Percentiles rank a stretch among this genome's conserved stretches.
These are phyloP conservation scores for Naegleria lovaniensis DNA, from an alignment of 208 protist genomes.

Conservation along the genomic window DNA sequence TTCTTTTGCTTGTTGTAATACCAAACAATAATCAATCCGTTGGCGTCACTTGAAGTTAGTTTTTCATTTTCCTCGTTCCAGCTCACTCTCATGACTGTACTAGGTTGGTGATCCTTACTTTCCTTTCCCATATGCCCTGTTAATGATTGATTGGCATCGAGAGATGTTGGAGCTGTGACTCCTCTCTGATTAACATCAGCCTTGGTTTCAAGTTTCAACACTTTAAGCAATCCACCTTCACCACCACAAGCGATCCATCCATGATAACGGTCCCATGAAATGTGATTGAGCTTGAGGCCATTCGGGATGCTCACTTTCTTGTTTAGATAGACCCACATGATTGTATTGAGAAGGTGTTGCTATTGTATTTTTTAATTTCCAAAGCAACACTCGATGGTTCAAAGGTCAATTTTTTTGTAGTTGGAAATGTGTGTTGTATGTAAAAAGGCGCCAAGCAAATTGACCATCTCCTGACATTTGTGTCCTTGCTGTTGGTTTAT, in stretches of 20 bases:
- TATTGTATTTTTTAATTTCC: too few relatives aligned
- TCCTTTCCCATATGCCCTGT: slow-evolving; percentile 76
- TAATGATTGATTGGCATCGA: slow-evolving; percentile 89
- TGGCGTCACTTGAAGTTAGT: slow-evolving; percentile 84
- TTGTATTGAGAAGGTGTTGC: too few relatives aligned
- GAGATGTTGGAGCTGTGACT: slow-evolving; percentile 59
- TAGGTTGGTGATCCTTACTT: slow-evolving; percentile 25
- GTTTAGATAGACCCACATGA: slow-evolving; percentile 87
- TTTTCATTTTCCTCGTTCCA: slow-evolving; percentile 93
- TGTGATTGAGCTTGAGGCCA: slow-evolving; percentile 63
- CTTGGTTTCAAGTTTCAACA: slow-evolving; percentile 81
- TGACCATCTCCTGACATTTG: too few relatives aligned
- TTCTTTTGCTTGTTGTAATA: slow-evolving; percentile 78
- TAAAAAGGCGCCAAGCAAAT: too few relatives aligned
- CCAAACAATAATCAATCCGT: slow-evolving; percentile 92
- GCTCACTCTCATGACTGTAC: slow-evolving; percentile 51
- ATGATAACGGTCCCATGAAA: slow-evolving; percentile 86
- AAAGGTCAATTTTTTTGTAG: too few relatives aligned
- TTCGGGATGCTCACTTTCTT: slow-evolving; percentile 93
- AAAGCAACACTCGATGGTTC: too few relatives aligned
- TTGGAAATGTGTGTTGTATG: too few relatives aligned
- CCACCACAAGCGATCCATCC: slow-evolving; percentile 92
- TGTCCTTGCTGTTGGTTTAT: too few relatives aligned
- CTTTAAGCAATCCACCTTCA: slow-evolving; percentile 87
- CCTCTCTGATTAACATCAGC: neutral